Conservation (phyloP, 352 stramenopile genomes). For the Globisporangium nunn region DNA sequence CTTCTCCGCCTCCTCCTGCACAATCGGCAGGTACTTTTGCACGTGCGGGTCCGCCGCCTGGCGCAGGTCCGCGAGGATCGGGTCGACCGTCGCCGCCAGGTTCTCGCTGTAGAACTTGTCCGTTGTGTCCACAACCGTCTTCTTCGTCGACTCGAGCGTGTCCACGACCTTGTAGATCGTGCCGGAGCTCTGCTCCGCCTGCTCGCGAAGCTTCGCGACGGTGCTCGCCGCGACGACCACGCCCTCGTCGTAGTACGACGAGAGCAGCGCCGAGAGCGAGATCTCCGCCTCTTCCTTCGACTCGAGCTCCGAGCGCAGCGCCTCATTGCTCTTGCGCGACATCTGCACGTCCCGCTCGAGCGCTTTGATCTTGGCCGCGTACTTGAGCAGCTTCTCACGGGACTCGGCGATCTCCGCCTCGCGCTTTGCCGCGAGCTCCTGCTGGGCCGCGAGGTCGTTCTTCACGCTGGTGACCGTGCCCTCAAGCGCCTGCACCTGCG, state of each 20-base stretch:
- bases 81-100: conserved; percentile 53
- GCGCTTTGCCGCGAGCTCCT: conserved; percentile 17
- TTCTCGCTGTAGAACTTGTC: conserved; percentile 66
- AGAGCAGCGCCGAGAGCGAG: conserved; percentile 56
- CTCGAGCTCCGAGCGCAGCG: conserved; percentile 42
- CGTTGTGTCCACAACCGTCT: conserved; percentile 31
- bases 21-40: conserved; percentile 41
- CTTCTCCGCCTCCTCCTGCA: conserved; percentile 37
- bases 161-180: conserved; percentile 45
- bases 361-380: conserved; percentile 25
- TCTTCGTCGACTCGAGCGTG: conserved; percentile 37
- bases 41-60: conserved; percentile 44
- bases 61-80: conserved; percentile 47
- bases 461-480: conserved; percentile 19
- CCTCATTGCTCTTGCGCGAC: conserved; percentile 61
- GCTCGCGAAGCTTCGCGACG: conserved; percentile 29
- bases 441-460: conserved; percentile 25
- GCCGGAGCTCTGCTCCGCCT: conserved; percentile 34
- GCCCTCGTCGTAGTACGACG: conserved; percentile 77
- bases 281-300: conserved; percentile 43
- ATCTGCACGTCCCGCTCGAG: conserved; percentile 38
- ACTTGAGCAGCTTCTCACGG: conserved; percentile 25
- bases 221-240: conserved; percentile 39
- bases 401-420: conserved; percentile 23
- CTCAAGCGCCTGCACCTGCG: conserved; percentile 28